Conservation (phyloP, 1,284 basidiomycete genomes). For the Heterobasidion occidentale region DNA sequence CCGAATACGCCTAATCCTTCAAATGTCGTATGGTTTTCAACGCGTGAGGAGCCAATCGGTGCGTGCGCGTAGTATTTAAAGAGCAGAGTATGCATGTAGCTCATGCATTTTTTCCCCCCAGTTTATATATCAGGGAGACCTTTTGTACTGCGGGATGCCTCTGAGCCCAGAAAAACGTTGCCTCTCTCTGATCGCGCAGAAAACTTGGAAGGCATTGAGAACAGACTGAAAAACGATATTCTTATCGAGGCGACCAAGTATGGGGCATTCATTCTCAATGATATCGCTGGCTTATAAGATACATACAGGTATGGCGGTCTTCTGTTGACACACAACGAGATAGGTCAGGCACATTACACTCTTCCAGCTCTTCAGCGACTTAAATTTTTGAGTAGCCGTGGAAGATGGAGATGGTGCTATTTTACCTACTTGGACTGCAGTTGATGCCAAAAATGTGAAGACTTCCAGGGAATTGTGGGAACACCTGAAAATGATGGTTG, state of each 20-base stretch:
- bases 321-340: slow-evolving; percentile 89
- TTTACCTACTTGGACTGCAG: slow-evolving; percentile 91
- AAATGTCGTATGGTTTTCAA: slow-evolving; percentile 80
- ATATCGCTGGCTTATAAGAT: slow-evolving; percentile 2
- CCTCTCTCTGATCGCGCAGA: slow-evolving; percentile 87
- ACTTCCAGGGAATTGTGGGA: slow-evolving; percentile 89
- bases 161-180: slow-evolving; percentile 77
- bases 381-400: slow-evolving; percentile 30
- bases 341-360: slow-evolving; percentile 35
- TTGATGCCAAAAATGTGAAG: slow-evolving; percentile 78
- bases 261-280: slow-evolving; percentile 13
- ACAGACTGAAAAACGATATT: slow-evolving; percentile 87
- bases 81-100: slow-evolving; percentile 4
- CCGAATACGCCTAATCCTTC: slow-evolving; percentile 55
- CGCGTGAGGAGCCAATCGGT: slow-evolving; percentile 79
- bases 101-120: slow-evolving; percentile 21
- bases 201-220: slow-evolving; percentile 94
- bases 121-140: slow-evolving; percentile 93
- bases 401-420: slow-evolving; percentile 76
- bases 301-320: slow-evolving; percentile 75
- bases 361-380: background rate
- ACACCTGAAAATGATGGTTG: slow-evolving; percentile 78
- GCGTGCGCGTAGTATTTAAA: slow-evolving; percentile 7
- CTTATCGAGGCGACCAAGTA: slow-evolving; percentile 80
- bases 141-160: slow-evolving; percentile 92